phyloP scores from a whole-genome alignment of 2,329 filamentous ascomycete genomes.

The Paraphoma chrysanthemicola region DNA sequence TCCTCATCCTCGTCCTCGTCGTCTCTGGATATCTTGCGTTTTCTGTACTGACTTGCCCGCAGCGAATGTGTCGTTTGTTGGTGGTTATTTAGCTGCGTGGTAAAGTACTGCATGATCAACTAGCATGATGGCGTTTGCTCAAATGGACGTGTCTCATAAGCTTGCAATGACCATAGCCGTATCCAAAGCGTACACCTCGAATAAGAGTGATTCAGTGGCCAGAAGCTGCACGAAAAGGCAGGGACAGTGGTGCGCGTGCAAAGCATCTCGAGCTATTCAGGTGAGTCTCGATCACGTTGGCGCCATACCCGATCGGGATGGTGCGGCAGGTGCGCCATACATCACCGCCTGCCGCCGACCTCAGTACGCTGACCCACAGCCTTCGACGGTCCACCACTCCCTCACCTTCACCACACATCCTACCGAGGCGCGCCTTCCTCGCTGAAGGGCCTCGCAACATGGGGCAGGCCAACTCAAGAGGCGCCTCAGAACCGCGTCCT shows the following conservation, averaged over 20 bases:
- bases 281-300: constrained; percentile 2
- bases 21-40: constrained; percentile 29
- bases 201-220: too few relatives aligned
- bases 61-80: constrained; percentile 40
- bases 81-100: constrained; percentile 33
- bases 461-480: constrained; percentile 49
- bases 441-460: constrained; percentile 41
- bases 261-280: neutral
- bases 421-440: constrained; percentile 26
- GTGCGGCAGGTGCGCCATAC: constrained; percentile 2
- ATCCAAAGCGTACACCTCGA: too few relatives aligned
- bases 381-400: constrained; percentile 7
- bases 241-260: too few relatives aligned
- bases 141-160: neutral
- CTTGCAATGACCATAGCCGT: too few relatives aligned
- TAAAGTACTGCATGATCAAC: constrained; percentile 41
- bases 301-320: constrained; percentile 2
- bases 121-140: neutral
- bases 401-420: constrained; percentile 5
- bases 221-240: too few relatives aligned
- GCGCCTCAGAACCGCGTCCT: constrained; percentile 28
- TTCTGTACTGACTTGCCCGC: constrained; percentile 40
- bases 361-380: constrained; percentile 14
- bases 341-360: constrained; percentile 11
- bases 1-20: constrained; percentile 15